Evolutionary conservation across 257 asterid genomes (phyloP), one percentile per base, ranked within the genome.

Genomic region (Ophiorrhiza pumila): DNA sequence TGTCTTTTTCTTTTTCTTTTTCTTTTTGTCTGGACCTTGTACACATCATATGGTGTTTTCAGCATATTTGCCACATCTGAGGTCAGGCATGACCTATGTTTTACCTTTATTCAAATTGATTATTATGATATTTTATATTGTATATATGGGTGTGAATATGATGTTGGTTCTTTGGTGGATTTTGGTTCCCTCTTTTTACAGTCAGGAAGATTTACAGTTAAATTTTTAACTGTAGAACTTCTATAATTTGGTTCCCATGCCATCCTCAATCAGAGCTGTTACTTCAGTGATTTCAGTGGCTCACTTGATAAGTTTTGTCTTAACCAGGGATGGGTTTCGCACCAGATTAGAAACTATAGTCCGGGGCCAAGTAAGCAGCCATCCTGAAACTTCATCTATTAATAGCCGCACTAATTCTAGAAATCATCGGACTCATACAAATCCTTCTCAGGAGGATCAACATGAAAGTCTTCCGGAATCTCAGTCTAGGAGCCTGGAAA

Each of bases 251-350:
- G 58, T 34, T 63, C 43, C 18, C 17, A 70, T 49, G 49, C 41
- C 52, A 20, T 31, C 17, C 35, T 57, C 7, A 12, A 7, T 10
- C 9, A 41, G 11, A 29, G 22, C 66, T 72, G 66, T 50, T 73
- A 46, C 27, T 42, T 65, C 5, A 65, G 20, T 57, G 57, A 41
- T 52, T 20, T 74, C 29, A 31, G 49, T 47, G 35, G 63, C 80
- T 75, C 42, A 62, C 79, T 49, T 66, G 64, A 39, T 59, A 18
- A n/a, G 35, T 71, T 71, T 72, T 80, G 27, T 82, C 77, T 73
- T 66, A 62, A 79, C 62, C 89, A 91, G 97, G 88, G 97, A 90
- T 72, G 98, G 98, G 75, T 89, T 92, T 80, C 90, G 90, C 78
- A 90, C 87, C 79, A 88, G 96, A 80, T 76, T 87, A 85, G 99